Percentiles rank a stretch among this genome's conserved stretches.
Evolutionary conservation across 164 flowering plant species (phyloP).

Genomic region (Akebia trifoliata): DNA sequence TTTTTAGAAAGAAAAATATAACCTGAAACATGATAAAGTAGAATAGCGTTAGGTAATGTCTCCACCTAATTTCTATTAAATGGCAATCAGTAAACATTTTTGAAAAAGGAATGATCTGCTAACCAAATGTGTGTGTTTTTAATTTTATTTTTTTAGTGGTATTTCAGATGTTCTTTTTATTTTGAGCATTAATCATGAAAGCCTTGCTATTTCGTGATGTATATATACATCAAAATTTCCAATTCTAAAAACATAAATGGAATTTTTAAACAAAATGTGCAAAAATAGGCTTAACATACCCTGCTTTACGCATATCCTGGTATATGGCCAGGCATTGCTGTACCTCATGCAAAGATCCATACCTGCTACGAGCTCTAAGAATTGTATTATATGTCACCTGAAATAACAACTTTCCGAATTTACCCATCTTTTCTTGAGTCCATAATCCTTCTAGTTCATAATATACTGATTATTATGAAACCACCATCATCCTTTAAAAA

Average conservation of each 20-base stretch:
- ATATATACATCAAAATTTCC: neutral
- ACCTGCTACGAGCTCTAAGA: conserved; percentile 67
- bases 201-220: neutral
- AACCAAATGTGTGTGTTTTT: too few relatives aligned
- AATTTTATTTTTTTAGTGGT: too few relatives aligned
- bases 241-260: too few relatives aligned
- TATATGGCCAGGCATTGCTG: conserved; percentile 81
- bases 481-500: neutral
- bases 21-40: neutral
- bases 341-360: conserved; percentile 76
- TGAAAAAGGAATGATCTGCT: too few relatives aligned
- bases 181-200: too few relatives aligned
- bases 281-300: conserved; percentile 38
- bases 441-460: neutral
- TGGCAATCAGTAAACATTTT: neutral
- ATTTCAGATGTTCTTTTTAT: neutral
- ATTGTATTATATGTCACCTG: conserved; percentile 94
- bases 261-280: too few relatives aligned
- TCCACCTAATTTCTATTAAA: neutral
- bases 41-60: neutral
- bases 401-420: conserved; percentile 14
- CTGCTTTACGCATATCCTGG: conserved; percentile 86
- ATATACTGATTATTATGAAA: neutral
- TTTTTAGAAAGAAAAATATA: neutral
- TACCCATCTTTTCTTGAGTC: neutral